Conservation (phyloP, 1,284 basidiomycete genomes). For the Ceratobasidium sp. region DNA sequence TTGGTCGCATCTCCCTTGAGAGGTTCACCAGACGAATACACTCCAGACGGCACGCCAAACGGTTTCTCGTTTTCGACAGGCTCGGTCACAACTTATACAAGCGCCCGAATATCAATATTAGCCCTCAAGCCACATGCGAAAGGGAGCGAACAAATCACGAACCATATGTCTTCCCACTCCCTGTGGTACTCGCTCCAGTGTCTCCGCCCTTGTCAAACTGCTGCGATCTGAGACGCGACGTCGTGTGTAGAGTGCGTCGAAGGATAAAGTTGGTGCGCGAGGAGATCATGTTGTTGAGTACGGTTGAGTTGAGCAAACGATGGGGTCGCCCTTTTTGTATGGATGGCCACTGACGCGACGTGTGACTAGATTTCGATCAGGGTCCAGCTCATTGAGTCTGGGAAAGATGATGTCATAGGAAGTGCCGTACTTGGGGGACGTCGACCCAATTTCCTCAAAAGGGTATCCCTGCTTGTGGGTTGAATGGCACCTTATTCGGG, state of each 20-base stretch:
- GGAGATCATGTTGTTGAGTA: background rate
- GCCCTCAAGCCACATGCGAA: background rate
- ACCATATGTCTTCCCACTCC: slow-evolving; percentile 29
- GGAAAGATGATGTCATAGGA: background rate
- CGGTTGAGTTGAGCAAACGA: background rate
- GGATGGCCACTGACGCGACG: background rate
- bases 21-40: slow-evolving; percentile 21
- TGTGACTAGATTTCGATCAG: background rate
- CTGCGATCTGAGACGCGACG: slow-evolving; percentile 14
- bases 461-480: too few relatives aligned
- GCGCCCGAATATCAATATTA: background rate
- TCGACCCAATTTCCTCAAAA: background rate
- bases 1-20: slow-evolving; percentile 12
- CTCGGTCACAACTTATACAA: slow-evolving; percentile 33
- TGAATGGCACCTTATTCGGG: too few relatives aligned
- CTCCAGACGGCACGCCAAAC: slow-evolving; percentile 30
- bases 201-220: slow-evolving; percentile 30
- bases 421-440: background rate
- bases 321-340: background rate
- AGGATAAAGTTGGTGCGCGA: background rate
- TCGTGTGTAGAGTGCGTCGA: slow-evolving; percentile 1
- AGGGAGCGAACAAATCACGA: background rate
- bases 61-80: slow-evolving; percentile 30
- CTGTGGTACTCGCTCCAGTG: background rate
- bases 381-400: background rate